Base-by-base conservation (phyloP, 2,329 filamentous ascomycete genomes). In the Penicillium carneum region DNA sequence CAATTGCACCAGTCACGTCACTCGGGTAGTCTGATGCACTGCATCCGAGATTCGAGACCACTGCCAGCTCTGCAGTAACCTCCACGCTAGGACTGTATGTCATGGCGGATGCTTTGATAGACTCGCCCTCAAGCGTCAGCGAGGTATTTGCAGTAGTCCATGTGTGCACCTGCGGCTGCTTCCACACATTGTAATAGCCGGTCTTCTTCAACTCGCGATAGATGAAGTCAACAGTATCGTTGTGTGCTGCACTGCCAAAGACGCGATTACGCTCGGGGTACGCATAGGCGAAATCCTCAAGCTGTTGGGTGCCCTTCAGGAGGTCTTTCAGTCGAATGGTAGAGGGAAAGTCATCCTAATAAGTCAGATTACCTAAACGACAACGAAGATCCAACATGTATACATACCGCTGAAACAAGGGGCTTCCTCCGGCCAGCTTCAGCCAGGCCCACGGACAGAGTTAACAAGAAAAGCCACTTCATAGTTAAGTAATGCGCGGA, bases 151-250 rank as follows among this genome's bases (percentile, higher is more conserved):
- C 82, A 62, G 83, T 84, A 64, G 87, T 88, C 46, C 84, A 82
- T 1, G 87, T 84, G 47, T 88, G 72, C 14, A 84, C 81, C 74
- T 91, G 90, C 0, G 82, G 78, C 78, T 91, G 89, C 63, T 85
- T 72, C 38, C 66, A 69, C 26, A 77, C 72, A 63, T 74, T 47
- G 59, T 78, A 78, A 61, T 76, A 76, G 38, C 72, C 74, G 1
- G 72, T 74, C 26, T 68, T 65, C 54, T 82, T 79, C 54, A 90
- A 79, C 36, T 84, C 82, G 16, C 79, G 77, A 69, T 83, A 82
- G 67, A 91, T 84, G 74, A 89, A 91, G 52, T 86, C 79, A 45
- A 91, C 77, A 0, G 88, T 90, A 41, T 82, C 86, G n/a, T 80
- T 70, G 68, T 91, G 89, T 29, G 88, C 88, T n/a, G 31, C 26